Percentiles rank a stretch among this genome's conserved stretches.
These are phyloP conservation scores for Fusarium chuoi DNA, from an alignment of 2,329 filamentous ascomycete genomes.

Conservation along the genomic window DNA sequence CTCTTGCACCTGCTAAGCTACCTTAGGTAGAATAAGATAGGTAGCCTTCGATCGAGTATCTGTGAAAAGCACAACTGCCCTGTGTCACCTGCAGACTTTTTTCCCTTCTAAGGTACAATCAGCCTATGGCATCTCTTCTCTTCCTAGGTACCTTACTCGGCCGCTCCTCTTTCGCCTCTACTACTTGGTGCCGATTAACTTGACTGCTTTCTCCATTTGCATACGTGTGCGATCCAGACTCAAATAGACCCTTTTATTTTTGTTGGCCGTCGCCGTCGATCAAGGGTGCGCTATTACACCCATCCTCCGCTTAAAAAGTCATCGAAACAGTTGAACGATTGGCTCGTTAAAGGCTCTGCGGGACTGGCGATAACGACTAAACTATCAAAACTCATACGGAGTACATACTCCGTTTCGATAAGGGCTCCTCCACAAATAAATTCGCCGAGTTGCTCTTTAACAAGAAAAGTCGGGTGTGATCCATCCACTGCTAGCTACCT, in stretches of 20 bases:
- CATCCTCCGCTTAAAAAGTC: slow-evolving; percentile 9
- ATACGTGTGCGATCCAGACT: slow-evolving; percentile 40
- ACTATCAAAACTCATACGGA: neutral
- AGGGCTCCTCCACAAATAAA: slow-evolving; percentile 24
- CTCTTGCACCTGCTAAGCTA: slow-evolving; percentile 28
- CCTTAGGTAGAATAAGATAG: slow-evolving; percentile 32
- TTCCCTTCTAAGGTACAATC: neutral
- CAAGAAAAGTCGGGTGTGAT: neutral
- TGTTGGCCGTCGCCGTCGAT: slow-evolving; percentile 1
- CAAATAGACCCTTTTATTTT: slow-evolving; percentile 21
- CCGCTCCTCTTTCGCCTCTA: slow-evolving; percentile 26
- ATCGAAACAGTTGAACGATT: slow-evolving; percentile 23
- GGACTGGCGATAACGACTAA: slow-evolving; percentile 20
- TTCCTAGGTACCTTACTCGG: neutral
- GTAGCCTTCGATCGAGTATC: slow-evolving; percentile 17
- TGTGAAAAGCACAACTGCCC: slow-evolving; percentile 12
- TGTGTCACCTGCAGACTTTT: slow-evolving; percentile 20
- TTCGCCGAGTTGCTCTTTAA: neutral
- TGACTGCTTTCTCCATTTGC: slow-evolving; percentile 8
- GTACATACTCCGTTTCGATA: slow-evolving; percentile 8
- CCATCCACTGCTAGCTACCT: slow-evolving; percentile 8
- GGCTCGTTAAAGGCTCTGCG: slow-evolving; percentile 21
- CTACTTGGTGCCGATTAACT: slow-evolving; percentile 10
- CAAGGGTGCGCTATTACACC: neutral
- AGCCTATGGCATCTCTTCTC: slow-evolving; percentile 11